A percentile compares a stretch with the other conserved stretches of the same genome.
Conservation (phyloP, 2,329 filamentous ascomycete species). For the Pestalotiopsis fici region DNA sequence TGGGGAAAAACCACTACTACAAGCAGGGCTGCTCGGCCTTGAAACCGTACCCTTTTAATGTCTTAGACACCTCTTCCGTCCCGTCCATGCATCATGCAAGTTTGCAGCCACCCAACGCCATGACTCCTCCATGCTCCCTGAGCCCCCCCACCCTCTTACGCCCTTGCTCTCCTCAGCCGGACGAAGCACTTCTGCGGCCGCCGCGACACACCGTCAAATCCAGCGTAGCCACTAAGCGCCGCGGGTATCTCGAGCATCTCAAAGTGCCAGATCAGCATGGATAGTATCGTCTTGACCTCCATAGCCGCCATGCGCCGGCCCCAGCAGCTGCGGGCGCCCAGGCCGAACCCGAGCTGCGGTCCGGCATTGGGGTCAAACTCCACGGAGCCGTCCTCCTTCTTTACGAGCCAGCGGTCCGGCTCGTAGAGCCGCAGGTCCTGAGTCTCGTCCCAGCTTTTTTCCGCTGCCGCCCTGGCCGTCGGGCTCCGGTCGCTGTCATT, state of each 20-base stretch:
- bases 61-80: too few relatives aligned
- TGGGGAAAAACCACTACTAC: too few relatives aligned
- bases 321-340: constrained; percentile 17
- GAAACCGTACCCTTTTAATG: too few relatives aligned
- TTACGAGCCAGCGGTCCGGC: constrained; percentile 20
- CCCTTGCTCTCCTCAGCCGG: neutral
- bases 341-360: constrained; percentile 17
- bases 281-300: constrained; percentile 15
- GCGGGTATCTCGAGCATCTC: constrained; percentile 11
- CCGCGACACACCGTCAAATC: constrained; percentile 16
- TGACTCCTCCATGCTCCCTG: too few relatives aligned
- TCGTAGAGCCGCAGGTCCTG: constrained; percentile 13
- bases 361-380: constrained; percentile 15
- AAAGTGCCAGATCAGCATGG: constrained; percentile 18
- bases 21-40: too few relatives aligned
- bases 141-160: too few relatives aligned
- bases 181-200: neutral
- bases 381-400: neutral
- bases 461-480: constrained; percentile 2
- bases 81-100: too few relatives aligned
- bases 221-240: constrained; percentile 21
- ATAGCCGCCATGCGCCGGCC: constrained; percentile 15
- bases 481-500: constrained; percentile 11
- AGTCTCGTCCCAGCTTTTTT: constrained; percentile 13
- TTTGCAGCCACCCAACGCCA: too few relatives aligned